Conservation (phyloP, 1,139 yeast species). For the Nakaseomyces nivariensis region DNA sequence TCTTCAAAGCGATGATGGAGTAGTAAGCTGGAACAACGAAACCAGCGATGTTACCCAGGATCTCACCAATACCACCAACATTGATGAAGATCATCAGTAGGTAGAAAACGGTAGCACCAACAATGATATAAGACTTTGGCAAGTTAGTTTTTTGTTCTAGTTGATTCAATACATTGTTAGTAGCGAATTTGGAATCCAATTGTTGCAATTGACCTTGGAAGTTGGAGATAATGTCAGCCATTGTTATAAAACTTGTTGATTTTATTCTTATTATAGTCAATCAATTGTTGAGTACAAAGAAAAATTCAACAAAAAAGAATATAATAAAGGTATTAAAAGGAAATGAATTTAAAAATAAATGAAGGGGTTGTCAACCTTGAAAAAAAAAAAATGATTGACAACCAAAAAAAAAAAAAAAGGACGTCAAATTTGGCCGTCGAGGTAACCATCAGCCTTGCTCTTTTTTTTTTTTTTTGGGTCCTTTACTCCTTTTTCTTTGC, state of each 20-base stretch:
- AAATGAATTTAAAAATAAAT: background rate
- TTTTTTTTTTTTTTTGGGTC: too few species aligned
- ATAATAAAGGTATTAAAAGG: too few species aligned
- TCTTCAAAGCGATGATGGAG: conserved; percentile 76
- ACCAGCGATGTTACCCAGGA: conserved; percentile 86
- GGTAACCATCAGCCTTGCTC: too few species aligned
- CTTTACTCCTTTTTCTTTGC: too few species aligned
- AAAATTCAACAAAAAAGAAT: too few species aligned
- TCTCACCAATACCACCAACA: conserved; percentile 88
- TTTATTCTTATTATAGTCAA: background rate
- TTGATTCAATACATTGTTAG: conserved; percentile 37
- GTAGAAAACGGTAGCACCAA: conserved; percentile 56
- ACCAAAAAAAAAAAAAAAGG: too few species aligned
- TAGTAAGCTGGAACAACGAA: conserved; percentile 84
- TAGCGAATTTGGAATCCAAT: conserved; percentile 31
- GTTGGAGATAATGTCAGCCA: conserved; percentile 21
- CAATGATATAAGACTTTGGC: conserved; percentile 81
- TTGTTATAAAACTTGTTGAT: conserved; percentile 4
- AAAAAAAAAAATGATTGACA: too few species aligned
- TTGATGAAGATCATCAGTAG: conserved; percentile 73
- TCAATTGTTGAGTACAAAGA: background rate
- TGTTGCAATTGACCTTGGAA: conserved; percentile 20
- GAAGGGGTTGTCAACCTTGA: background rate
- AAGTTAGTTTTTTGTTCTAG: conserved; percentile 57
- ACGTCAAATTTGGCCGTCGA: too few species aligned